A percentile compares a stretch with the other conserved stretches of the same genome.
Evolutionary conservation across 2,329 filamentous ascomycete genomes (phyloP).

Genomic region (Escovopsis sp.): DNA sequence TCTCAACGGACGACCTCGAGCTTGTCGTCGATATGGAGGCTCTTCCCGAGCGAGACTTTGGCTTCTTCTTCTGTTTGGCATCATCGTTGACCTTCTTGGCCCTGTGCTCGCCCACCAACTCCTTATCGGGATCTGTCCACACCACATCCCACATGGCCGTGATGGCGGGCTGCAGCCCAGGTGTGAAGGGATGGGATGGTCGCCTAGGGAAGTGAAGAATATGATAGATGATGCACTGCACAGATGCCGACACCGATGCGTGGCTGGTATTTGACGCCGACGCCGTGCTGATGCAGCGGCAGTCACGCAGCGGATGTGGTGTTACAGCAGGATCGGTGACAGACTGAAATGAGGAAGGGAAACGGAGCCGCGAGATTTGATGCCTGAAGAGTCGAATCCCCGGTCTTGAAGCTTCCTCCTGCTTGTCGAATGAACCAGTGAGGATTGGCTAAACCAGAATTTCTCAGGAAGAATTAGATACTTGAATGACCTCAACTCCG

Average conservation of each 20-base stretch:
- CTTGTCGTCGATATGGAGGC: constrained; percentile 29
- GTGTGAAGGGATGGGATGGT: not conserved
- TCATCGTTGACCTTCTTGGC: constrained; percentile 30
- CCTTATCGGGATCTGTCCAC: constrained; percentile 40
- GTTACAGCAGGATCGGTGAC: constrained; percentile 5
- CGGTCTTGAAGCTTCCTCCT: too few species aligned
- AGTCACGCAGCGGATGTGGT: constrained; percentile 6
- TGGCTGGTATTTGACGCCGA: not conserved
- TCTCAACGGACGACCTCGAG: constrained; percentile 25
- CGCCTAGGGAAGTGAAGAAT: not conserved
- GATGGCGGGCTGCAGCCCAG: constrained; percentile 3
- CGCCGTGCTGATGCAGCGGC: constrained; percentile 3
- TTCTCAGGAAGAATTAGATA: too few species aligned
- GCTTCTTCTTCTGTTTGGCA: constrained; percentile 4
- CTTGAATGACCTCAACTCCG: too few species aligned
- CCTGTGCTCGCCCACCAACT: constrained; percentile 37
- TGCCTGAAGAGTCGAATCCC: too few species aligned
- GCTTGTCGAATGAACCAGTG: too few species aligned
- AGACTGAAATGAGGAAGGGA: not conserved
- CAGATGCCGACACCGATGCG: not conserved
- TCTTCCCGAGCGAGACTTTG: constrained; percentile 13
- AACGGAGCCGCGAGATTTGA: not conserved
- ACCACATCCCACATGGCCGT: constrained; percentile 41
- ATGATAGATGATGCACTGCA: not conserved
- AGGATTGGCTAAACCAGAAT: too few species aligned